These are phyloP conservation scores for Leishmania lainsoni DNA, from an alignment of 208 protist species.

Conservation along the genomic window DNA sequence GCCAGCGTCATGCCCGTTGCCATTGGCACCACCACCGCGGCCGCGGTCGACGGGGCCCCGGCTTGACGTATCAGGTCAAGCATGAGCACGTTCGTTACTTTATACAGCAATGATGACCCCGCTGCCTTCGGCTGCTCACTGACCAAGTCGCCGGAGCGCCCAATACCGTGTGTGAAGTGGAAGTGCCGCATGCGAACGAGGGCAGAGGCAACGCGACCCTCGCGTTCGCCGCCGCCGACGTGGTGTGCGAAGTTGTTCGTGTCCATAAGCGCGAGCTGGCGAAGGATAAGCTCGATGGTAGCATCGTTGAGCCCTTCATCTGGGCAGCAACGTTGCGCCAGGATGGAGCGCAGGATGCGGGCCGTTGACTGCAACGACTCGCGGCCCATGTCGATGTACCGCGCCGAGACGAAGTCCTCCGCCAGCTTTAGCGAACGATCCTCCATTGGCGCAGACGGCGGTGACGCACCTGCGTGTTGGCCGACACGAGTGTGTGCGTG, in stretches of 20 bases:
- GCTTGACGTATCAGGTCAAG: constrained; percentile 74
- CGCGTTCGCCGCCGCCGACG: constrained; percentile 96
- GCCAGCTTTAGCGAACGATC: constrained; percentile 45
- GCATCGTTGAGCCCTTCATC: constrained; percentile 86
- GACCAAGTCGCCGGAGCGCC: constrained; percentile 94
- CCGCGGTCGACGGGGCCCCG: constrained; percentile 47
- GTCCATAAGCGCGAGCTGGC: constrained; percentile 95
- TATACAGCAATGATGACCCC: constrained; percentile 94
- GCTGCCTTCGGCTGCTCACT: constrained; percentile 98
- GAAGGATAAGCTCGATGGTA: constrained; percentile 90
- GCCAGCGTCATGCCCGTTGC: constrained; percentile 96
- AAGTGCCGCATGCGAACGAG: constrained; percentile 91
- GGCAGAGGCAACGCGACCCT: constrained; percentile 89
- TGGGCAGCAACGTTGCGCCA: constrained; percentile 91
- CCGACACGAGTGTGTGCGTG: not conserved
- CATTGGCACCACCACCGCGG: constrained; percentile 92
- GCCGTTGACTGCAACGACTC: constrained; percentile 51
- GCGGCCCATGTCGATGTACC: constrained; percentile 53
- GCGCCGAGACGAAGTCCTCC: constrained; percentile 43
- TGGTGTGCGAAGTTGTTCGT: constrained; percentile 89
- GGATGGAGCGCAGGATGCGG: constrained; percentile 47
- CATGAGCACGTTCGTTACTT: constrained; percentile 92
- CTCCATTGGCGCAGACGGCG: constrained; percentile 42
- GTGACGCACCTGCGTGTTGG: not conserved
- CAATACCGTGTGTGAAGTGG: constrained; percentile 94